These are phyloP conservation scores for Leccinum rimulosum DNA, from an alignment of 768 basidiomycete species.

Conservation along the genomic window DNA sequence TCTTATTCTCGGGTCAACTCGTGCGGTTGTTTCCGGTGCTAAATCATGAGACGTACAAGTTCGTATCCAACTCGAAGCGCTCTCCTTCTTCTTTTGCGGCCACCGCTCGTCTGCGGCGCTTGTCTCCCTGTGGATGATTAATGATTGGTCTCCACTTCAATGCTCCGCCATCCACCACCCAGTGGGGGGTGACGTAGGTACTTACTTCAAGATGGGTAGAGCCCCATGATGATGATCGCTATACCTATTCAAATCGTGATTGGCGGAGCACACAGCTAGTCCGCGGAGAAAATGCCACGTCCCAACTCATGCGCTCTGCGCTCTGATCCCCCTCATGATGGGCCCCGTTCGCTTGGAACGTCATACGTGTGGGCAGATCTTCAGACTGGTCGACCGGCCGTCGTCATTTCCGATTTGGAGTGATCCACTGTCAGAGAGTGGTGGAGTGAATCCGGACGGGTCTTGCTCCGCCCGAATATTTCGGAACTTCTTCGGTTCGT, in stretches of 20 bases:
- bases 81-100: not conserved
- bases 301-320: not conserved
- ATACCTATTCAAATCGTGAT: not conserved
- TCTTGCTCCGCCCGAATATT: not conserved
- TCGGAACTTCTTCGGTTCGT: not conserved
- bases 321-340: not conserved
- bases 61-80: not conserved
- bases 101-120: not conserved
- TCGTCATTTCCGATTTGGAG: slow-evolving; percentile 2
- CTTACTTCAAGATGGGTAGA: not conserved
- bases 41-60: not conserved
- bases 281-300: not conserved
- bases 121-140: not conserved
- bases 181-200: not conserved
- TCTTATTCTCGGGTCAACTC: slow-evolving; percentile 7
- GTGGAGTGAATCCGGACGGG: not conserved
- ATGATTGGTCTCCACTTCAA: not conserved
- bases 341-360: not conserved
- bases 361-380: not conserved
- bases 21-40: not conserved
- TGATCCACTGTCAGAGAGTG: not conserved
- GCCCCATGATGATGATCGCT: not conserved
- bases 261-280: not conserved
- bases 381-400: not conserved
- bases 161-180: not conserved